Evolutionary conservation across 2,329 filamentous ascomycete genomes (phyloP), one percentile per base, ranked within the genome.

Genomic region (Corinectria fuckeliana): DNA sequence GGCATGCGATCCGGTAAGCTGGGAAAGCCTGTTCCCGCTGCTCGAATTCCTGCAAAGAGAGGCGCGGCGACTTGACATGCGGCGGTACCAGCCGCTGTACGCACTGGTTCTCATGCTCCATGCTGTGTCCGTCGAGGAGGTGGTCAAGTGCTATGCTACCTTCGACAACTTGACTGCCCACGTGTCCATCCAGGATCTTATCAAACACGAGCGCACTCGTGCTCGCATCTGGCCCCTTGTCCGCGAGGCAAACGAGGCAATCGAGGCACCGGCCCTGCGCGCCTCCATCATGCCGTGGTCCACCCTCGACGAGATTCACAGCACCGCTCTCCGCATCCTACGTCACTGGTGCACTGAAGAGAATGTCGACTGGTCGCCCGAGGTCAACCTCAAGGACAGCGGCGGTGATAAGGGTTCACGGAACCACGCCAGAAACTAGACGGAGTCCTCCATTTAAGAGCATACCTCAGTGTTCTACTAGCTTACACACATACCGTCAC

Each of bases 1-100:
- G 62, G 69, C 74, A 25, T 72, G 71, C 50, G 81, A 84, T 39
- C 69, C 77, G 6, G 64, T 61, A 2, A 66, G 72, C 26, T 85
- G 81, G 81, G 70, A 73, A 38, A 76, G 73, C 56, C 73, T 84
- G 50, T 72, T 82, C 25, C 81, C 81, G 14, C 75, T 83, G 58
- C 69, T 83, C 14, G 64, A 72, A 14, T 72, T 72, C 36, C 70
- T 82, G 50, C 73, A 81, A 36, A 73, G 73, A 13, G 74, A 75
- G 62, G 75, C 81, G 44, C 74, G 77, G 6, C 72, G 75, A 8
- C 66, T 69, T 21, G 62, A 75, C 67, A 10, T 69, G 60, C 47
- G 68, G 67, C 56, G 71, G 75, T 75, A 75, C 48, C 74, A 74
- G 5, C 72, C 82, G 1, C 71, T 83, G 5, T 75, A 75, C 42